Evolutionary conservation across 2,329 filamentous ascomycete genomes (phyloP).

Genomic region (Bimuria novae-zelandiae): DNA sequence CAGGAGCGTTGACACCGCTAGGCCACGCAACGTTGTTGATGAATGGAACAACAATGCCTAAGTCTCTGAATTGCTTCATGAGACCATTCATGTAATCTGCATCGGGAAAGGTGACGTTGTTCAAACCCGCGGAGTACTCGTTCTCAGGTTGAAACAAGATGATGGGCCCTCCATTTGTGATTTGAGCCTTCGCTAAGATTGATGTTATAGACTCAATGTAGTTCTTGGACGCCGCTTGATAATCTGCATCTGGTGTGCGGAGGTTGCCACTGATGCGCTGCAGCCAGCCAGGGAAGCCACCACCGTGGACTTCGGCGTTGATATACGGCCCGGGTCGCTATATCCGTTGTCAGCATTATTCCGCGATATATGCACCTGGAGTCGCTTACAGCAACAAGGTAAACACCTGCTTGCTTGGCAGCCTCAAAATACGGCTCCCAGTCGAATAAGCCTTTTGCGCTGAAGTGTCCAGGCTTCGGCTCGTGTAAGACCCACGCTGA

Average conservation of each 20-base stretch:
- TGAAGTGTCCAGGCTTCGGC: conserved; percentile 69
- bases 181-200: conserved; percentile 75
- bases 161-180: conserved; percentile 78
- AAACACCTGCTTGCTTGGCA: conserved; percentile 71
- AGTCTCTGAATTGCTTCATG: conserved; percentile 66
- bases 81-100: conserved; percentile 70
- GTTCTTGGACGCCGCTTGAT: conserved; percentile 66
- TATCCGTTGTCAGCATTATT: not conserved
- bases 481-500: conserved; percentile 76
- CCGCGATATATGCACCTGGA: conserved; percentile 10
- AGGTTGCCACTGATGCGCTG: conserved; percentile 66
- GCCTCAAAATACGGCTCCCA: conserved; percentile 75
- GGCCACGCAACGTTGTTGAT: conserved; percentile 71
- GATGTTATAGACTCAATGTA: conserved; percentile 58
- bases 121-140: conserved; percentile 65
- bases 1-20: conserved; percentile 65
- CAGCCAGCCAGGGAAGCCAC: conserved; percentile 79
- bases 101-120: conserved; percentile 62
- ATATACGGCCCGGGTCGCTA: conserved; percentile 68
- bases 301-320: conserved; percentile 75
- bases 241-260: conserved; percentile 65
- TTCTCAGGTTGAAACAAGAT: conserved; percentile 81
- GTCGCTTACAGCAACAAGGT: conserved; percentile 63
- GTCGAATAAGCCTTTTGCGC: conserved; percentile 71
- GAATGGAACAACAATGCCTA: conserved; percentile 72